Conservation (phyloP, 331 rosid species). For the Rosa hybrid region DNA sequence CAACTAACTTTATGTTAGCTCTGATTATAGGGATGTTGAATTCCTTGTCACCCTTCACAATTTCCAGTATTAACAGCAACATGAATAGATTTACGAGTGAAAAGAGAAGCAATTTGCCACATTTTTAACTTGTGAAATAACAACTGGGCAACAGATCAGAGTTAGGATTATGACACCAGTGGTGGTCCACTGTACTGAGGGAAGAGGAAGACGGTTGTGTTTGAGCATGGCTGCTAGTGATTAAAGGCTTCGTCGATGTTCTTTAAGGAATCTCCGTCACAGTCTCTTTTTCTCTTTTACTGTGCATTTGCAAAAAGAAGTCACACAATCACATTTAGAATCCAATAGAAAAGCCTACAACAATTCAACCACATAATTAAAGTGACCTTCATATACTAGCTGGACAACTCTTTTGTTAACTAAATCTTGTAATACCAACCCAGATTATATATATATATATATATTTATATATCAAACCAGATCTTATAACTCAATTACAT, state of each 20-base stretch:
- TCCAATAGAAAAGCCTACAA: background rate
- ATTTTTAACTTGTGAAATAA: background rate
- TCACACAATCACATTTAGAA: background rate
- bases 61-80: conserved; percentile 31
- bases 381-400: background rate
- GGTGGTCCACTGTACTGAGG: background rate
- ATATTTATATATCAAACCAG: background rate
- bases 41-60: conserved; percentile 48
- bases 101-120: background rate
- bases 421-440: background rate
- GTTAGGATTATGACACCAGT: background rate
- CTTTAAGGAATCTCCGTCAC: background rate
- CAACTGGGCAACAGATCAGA: background rate
- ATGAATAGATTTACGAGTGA: background rate
- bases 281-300: background rate
- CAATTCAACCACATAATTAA: background rate
- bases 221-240: background rate
- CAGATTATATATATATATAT: background rate
- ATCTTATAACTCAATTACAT: background rate
- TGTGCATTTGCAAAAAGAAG: background rate
- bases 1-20: conserved; percentile 67
- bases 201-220: background rate
- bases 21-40: conserved; percentile 54
- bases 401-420: background rate
- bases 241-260: too few relatives aligned